Evolutionary conservation across 2,329 filamentous ascomycete genomes (phyloP), one percentile per base, ranked within the genome.

Genomic region (Plectosphaerella plurivora): DNA sequence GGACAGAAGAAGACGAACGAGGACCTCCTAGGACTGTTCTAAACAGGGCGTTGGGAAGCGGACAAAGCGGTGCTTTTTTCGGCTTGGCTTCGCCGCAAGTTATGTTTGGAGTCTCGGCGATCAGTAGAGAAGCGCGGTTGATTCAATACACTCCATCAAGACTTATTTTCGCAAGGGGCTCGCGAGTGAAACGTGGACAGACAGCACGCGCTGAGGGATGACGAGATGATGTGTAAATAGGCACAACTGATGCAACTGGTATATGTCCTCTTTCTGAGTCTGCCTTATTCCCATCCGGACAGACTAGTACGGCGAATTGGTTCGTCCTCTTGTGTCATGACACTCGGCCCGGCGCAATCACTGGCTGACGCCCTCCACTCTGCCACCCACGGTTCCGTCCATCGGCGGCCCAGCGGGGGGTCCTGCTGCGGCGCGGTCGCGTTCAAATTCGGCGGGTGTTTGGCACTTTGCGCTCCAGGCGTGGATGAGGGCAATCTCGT

Each of bases 391-490:
- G 0, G 74, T 77, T 8, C 75, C 75, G 14, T 76, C 70, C 55
- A 75, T 51, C 0, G 73, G 69, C 39, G 73, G 74, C 15, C 60
- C 60, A 15, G 62, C 62, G 12, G 57, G 54, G 12, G 53, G 58
- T 53, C 59, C 66, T 8, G 64, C 61, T 6, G 62, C 63, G 22
- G 68, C 70, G 61, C 65, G 68, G 70, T 87, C 81, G 69, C 82
- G 84, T 73, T 89, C 83, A 84, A 88, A 96, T 74, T 97, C 90
- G 63, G 91, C 89, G 1, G 90, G 89, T 9, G 92, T 97, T 74
- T 91, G 88, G 69, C 92, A 96, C 73, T 91, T 95, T 25, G 91
- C 90, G 52, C 90, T 95, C 92, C 92, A 97, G 39, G 92, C 92
- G 74, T 97, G 92, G 61, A 97, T 96, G 58, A 82, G 83, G 15